Conservation (phyloP, 345 rosid species). For the Boechera stricta region DNA sequence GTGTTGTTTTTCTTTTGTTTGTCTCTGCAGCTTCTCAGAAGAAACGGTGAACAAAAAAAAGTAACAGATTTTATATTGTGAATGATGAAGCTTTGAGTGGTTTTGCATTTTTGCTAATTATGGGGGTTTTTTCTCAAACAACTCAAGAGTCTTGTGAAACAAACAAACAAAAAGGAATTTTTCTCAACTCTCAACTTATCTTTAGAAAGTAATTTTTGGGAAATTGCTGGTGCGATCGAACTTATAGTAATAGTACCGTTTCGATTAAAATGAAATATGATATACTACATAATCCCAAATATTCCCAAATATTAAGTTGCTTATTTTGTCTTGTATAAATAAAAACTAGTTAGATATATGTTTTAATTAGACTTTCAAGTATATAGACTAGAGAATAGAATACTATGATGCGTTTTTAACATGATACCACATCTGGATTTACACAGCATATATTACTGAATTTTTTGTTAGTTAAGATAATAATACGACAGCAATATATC, state of each 20-base stretch:
- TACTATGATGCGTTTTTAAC: neutral
- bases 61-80: conserved; percentile 26
- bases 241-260: neutral
- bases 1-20: conserved; percentile 11
- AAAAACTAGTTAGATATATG: neutral
- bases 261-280: conserved; percentile 1
- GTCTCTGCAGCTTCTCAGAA: conserved; percentile 27
- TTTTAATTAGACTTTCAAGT: neutral
- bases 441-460: neutral
- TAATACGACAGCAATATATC: neutral
- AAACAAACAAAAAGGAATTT: conserved; percentile 11
- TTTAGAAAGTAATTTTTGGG: conserved; percentile 33
- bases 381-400: neutral
- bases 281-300: neutral
- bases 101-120: conserved; percentile 32
- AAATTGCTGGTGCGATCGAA: conserved; percentile 8
- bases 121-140: conserved; percentile 25
- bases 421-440: neutral
- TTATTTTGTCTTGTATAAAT: neutral
- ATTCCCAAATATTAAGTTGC: neutral
- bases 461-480: neutral
- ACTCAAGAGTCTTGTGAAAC: conserved; percentile 39
- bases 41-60: conserved; percentile 17
- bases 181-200: conserved; percentile 11
- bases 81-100: conserved; percentile 19